These are phyloP conservation scores for Galerina sulciceps DNA, from an alignment of 768 basidiomycete species.

Conservation along the genomic window DNA sequence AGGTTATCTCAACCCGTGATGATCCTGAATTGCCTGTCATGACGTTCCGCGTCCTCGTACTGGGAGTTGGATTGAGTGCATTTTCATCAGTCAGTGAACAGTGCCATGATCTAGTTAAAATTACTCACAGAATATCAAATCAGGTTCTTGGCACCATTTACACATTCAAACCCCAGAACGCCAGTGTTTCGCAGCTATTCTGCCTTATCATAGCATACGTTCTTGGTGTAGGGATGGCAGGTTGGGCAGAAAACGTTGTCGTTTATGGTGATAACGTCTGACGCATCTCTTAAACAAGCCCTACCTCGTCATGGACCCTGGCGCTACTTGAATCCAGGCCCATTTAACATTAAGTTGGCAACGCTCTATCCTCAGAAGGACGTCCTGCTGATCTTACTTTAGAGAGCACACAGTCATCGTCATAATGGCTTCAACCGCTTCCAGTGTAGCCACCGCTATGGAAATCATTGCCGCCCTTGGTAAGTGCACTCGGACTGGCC, in stretches of 20 bases:
- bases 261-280: not conserved
- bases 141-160: constrained; percentile 41
- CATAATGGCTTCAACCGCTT: constrained; percentile 59
- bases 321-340: constrained; percentile 57
- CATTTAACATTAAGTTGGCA: constrained; percentile 58
- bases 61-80: constrained; percentile 52
- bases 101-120: not conserved
- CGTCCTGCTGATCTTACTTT: not conserved
- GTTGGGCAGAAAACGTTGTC: constrained; percentile 27
- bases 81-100: constrained; percentile 41
- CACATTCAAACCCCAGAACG: constrained; percentile 49
- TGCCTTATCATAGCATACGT: constrained; percentile 60
- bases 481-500: constrained; percentile 13
- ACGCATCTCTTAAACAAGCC: constrained; percentile 20
- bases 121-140: not conserved
- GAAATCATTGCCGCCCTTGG: constrained; percentile 57
- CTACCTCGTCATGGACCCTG: constrained; percentile 48
- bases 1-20: constrained; percentile 54
- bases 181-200: constrained; percentile 58
- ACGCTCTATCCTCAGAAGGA: not conserved
- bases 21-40: constrained; percentile 49
- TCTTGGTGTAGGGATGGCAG: constrained; percentile 51
- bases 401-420: constrained; percentile 58
- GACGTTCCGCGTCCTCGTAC: constrained; percentile 52
- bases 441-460: constrained; percentile 53